These are phyloP conservation scores for Oropetium thomaeum DNA, from an alignment of 176 grass and related monocot species.

Conservation along the genomic window DNA sequence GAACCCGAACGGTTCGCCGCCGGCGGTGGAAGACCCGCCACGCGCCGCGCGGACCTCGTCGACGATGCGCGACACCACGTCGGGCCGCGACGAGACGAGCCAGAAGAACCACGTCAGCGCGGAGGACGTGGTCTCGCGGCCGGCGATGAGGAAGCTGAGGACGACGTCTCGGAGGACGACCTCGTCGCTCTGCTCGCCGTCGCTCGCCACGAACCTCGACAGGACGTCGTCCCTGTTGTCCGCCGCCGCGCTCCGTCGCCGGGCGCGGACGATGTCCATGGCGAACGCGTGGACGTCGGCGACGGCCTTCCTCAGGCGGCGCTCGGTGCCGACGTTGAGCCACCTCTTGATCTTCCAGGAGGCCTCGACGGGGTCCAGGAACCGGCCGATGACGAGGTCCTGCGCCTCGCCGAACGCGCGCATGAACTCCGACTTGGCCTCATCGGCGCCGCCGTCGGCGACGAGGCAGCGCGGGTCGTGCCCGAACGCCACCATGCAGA, in stretches of 20 bases:
- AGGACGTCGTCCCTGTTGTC: no score
- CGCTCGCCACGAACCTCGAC: no score
- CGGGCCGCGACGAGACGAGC: not conserved
- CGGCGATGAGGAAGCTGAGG: not conserved
- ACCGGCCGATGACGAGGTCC: not conserved
- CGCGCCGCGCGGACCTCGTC: no score
- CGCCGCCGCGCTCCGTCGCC: no score
- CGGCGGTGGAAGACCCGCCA: no score
- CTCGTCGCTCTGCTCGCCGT: not conserved
- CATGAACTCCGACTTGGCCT: not conserved
- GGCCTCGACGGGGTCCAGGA: not conserved
- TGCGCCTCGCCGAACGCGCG: not conserved
- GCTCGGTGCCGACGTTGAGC: no score
- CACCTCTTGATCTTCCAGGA: not conserved
- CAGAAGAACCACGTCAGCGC: not conserved
- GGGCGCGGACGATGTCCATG: no score
- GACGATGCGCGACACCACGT: not conserved
- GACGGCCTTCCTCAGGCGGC: no score
- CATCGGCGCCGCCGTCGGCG: no score
- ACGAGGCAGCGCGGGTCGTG: not conserved
- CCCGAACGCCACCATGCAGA: not conserved
- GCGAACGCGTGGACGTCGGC: no score
- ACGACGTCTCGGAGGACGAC: not conserved
- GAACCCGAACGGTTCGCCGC: no score
- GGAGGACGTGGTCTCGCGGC: not conserved